These are phyloP conservation scores for Podospora fimiseda DNA, from an alignment of 495 filamentous ascomycete species.

Conservation along the genomic window DNA sequence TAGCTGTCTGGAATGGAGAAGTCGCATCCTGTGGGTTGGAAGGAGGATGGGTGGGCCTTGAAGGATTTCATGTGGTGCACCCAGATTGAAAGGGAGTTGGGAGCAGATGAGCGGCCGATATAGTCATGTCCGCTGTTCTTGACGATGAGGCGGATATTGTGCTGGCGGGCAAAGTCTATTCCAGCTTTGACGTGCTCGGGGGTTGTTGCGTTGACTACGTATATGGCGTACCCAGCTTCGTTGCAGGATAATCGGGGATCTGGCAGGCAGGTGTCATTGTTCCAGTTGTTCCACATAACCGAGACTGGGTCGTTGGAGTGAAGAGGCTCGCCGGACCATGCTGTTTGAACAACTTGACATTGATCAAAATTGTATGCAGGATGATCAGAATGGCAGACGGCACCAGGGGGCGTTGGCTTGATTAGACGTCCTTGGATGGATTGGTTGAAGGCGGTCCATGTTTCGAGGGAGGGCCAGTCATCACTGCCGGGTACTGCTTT, in stretches of 20 bases:
- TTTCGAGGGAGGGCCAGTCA: constrained; percentile 27
- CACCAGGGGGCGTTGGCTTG: constrained; percentile 45
- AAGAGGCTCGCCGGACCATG: constrained; percentile 32
- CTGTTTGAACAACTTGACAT: constrained; percentile 27
- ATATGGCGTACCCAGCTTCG: constrained; percentile 40
- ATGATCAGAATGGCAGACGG: constrained; percentile 47
- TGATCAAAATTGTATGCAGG: constrained; percentile 26
- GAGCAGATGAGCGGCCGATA: constrained; percentile 45
- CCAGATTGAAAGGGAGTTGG: constrained; percentile 50
- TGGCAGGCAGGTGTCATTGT: constrained; percentile 43
- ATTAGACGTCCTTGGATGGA: constrained; percentile 45
- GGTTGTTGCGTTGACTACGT: constrained; percentile 41
- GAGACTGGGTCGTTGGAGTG: constrained; percentile 34
- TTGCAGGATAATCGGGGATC: constrained; percentile 27
- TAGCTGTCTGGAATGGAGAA: constrained; percentile 27
- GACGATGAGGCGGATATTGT: constrained; percentile 56
- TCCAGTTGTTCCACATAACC: constrained; percentile 35
- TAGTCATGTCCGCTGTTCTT: constrained; percentile 60
- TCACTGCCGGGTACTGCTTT: constrained; percentile 29
- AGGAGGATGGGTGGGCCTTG: constrained; percentile 30
- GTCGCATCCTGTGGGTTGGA: constrained; percentile 33
- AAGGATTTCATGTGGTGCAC: constrained; percentile 37
- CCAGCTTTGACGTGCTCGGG: constrained; percentile 36
- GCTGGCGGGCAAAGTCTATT: constrained; percentile 39
- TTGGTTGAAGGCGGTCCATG: constrained; percentile 29